These are phyloP conservation scores for Pistacia vera DNA, from an alignment of 345 rosid genomes.

Conservation along the genomic window DNA sequence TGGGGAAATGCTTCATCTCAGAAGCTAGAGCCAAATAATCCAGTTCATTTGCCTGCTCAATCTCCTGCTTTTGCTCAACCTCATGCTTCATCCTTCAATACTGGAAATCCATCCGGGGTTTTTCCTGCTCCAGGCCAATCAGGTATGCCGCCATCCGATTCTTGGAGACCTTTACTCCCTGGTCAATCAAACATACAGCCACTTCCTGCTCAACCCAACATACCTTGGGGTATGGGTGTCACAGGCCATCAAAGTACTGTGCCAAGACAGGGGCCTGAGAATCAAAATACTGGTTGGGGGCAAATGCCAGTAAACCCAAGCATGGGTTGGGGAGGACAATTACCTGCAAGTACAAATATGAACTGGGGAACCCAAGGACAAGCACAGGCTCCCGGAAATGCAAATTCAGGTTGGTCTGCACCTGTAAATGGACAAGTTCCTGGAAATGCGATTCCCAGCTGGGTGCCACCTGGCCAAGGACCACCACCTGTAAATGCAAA, in stretches of 20 bases:
- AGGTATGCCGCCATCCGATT: slow-evolving; percentile 48
- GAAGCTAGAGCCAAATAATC: slow-evolving; percentile 38
- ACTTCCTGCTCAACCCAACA: slow-evolving; percentile 36
- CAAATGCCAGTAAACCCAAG: slow-evolving; percentile 51
- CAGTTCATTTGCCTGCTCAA: slow-evolving; percentile 27
- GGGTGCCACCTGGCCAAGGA: slow-evolving; percentile 63
- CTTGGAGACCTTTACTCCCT: slow-evolving; percentile 61
- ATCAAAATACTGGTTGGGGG: slow-evolving; percentile 61
- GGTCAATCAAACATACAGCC: slow-evolving; percentile 42
- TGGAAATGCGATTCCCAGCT: slow-evolving; percentile 49
- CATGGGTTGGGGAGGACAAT: slow-evolving; percentile 67
- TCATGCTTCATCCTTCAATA: slow-evolving; percentile 40
- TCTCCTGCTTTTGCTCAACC: slow-evolving; percentile 45
- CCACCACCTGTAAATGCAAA: slow-evolving; percentile 38
- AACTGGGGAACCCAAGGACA: slow-evolving; percentile 61
- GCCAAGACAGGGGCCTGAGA: slow-evolving; percentile 43
- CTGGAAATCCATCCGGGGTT: slow-evolving; percentile 36
- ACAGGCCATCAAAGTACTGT: slow-evolving; percentile 38
- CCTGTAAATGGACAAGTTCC: slow-evolving; percentile 59
- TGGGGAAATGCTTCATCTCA: slow-evolving; percentile 57
- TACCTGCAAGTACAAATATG: slow-evolving; percentile 48
- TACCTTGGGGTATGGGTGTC: slow-evolving; percentile 54
- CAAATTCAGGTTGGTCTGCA: slow-evolving; percentile 52
- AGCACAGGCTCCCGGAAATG: slow-evolving; percentile 43
- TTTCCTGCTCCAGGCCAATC: slow-evolving; percentile 42